Conservation (phyloP, 257 asterid species). For the Orobanche coerulescens region DNA sequence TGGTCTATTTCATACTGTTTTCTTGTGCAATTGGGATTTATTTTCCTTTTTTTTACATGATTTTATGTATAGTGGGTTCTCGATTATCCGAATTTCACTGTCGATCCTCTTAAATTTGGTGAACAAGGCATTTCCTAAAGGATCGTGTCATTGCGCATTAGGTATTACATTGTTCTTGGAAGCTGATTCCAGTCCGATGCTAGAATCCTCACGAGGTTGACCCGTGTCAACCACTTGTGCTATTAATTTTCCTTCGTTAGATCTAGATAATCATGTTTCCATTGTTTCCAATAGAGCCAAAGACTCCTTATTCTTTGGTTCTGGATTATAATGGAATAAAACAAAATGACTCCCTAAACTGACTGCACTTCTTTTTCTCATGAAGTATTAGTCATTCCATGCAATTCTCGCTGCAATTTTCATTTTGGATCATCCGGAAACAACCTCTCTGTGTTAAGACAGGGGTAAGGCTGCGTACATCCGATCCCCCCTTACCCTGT, state of each 20-base stretch:
- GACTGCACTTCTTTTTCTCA: no score
- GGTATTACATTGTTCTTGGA: constrained; percentile 15
- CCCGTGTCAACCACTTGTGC: not conserved
- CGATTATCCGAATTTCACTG: constrained; percentile 10
- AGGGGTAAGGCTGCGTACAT: no score
- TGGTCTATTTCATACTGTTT: not conserved
- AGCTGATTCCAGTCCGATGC: not conserved
- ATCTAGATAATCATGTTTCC: no score
- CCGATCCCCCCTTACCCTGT: no score
- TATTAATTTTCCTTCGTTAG: not conserved
- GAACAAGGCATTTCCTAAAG: not conserved
- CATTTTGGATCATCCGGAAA: no score
- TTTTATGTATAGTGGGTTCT: not conserved
- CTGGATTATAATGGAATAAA: no score
- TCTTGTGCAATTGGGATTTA: not conserved
- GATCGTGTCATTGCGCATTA: not conserved
- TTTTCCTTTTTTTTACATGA: not conserved
- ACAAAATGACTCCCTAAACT: no score
- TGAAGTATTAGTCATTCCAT: no score
- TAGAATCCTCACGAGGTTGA: not conserved
- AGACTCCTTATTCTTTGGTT: no score
- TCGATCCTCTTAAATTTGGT: constrained; percentile 14
- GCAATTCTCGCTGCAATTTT: no score
- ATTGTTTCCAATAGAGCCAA: no score
- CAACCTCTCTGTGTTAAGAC: no score